These are phyloP conservation scores for Scleromitrula shiraiana DNA, from an alignment of 2,329 filamentous ascomycete genomes.

Conservation along the genomic window DNA sequence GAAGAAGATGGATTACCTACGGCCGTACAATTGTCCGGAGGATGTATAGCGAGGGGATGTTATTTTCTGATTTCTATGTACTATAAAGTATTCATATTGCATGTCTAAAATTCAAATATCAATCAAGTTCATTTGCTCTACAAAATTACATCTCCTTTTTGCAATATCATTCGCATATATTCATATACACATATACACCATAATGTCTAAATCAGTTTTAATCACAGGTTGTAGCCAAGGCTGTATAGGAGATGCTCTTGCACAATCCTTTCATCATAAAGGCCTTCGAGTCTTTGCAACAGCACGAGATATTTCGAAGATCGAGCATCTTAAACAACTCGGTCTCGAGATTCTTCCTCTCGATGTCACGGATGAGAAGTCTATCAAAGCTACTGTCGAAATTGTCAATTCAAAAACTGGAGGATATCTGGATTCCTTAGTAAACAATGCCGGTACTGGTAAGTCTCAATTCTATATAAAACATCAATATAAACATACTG, in stretches of 20 bases:
- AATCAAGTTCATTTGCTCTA: not conserved
- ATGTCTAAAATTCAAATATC: not conserved
- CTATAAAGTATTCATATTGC: not conserved
- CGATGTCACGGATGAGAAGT: slow-evolving; percentile 33
- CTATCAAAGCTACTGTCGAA: slow-evolving; percentile 30
- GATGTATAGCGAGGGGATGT: not conserved
- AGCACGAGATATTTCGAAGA: slow-evolving; percentile 32
- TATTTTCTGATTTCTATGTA: not conserved
- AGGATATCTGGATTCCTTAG: slow-evolving; percentile 34
- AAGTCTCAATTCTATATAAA: not conserved
- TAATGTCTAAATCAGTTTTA: slow-evolving; percentile 24
- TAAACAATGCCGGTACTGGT: slow-evolving; percentile 37
- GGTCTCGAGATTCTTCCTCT: slow-evolving; percentile 31
- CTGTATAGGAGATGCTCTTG: slow-evolving; percentile 35
- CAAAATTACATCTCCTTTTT: not conserved
- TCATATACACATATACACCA: not conserved
- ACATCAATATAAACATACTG: not conserved
- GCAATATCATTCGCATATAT: not conserved
- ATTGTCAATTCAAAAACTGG: slow-evolving; percentile 29
- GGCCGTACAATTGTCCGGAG: no score
- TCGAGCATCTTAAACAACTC: slow-evolving; percentile 22
- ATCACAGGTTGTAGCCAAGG: slow-evolving; percentile 35
- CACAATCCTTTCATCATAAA: slow-evolving; percentile 30
- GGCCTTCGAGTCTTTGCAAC: slow-evolving; percentile 36
- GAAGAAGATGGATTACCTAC: no score